Base-by-base conservation (phyloP, 176 grass and related monocot genomes). In the Microstegium vimineum region DNA sequence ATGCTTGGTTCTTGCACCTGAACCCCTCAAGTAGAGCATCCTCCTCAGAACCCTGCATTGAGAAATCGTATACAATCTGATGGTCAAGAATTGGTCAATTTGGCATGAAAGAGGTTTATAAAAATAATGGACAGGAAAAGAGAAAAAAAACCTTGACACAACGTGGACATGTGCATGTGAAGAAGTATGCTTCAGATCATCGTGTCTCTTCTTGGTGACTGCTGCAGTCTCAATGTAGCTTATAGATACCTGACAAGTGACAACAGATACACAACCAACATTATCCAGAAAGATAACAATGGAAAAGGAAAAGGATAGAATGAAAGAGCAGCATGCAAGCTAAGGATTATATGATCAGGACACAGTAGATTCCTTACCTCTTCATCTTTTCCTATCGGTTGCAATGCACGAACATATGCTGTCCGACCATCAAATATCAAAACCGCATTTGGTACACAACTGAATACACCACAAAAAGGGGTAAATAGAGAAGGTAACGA, bases 181-280 rank as follows among this genome's bases (percentile, higher is more conserved):
- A 98, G 71, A 91, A 98, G 69, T 98, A 98, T 94, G 92, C 38
- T 91, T 98, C 36, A 98, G 85, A 87, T 93, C 86, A 42, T 83
- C 86, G 62, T 91, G 88, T 78, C 90, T 86, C 76, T 87, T 94
- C 86, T 84, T 76, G 72, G 87, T 87, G n/a, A 89, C 85, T 73
- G 90, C 79, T 76, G 90, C 90, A 85, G 92, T 98, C 85, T 94
- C 95, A 8, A 98, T 98, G 71, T 98, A 98, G 92, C 95, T 98
- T 87, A 94, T 93, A 49, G 86, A 91, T 54, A 98, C 59, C 95
- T 98, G 73, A 81, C 28, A 87, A 86, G 54, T 59, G n/a, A 59
- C 8, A 25, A 59, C 54, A 59, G 52, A 74, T 34, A 76, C 59
- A 23, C 14, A 61, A 16, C 23, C 40, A 62, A 66, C 23, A 87